Evolutionary conservation across 2,329 filamentous ascomycete species (phyloP), one percentile per base, ranked within the genome.

Genomic region (Claviceps sorghi): DNA sequence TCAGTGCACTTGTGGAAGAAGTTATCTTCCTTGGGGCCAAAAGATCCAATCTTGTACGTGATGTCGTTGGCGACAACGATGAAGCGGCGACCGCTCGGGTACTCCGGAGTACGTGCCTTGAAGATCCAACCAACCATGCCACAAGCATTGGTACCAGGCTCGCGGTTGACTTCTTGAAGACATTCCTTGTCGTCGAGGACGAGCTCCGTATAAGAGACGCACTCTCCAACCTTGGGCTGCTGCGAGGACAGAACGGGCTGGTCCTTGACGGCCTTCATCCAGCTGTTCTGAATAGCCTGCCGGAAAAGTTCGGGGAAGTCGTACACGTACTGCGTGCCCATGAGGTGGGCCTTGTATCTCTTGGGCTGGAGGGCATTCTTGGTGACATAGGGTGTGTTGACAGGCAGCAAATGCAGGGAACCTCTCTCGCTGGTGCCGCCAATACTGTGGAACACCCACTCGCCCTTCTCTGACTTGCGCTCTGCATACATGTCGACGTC

Each of bases 1-100:
- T 98, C 90, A 10, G 93, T 97, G 74, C 93, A 98, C 78, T 97
- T 96, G 78, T 94, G 79, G 82, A 98, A 98, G 81, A 95, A 98
- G 62, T 87, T 85, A 70, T 98, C 93, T 74, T 98, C 93, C 71
- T 85, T 84, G 42, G 93, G 93, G 50, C 93, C 93, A 67, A 98
- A 98, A 2, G 88, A 95, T 64, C 93, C 93, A 67, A 97, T 98
- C 78, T 94, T 94, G 79, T 88, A 97, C 19, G 93, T 98, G 68
- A 98, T 98, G 65, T 98, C 93, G 78, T 98, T 98, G 77, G 93
- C 90, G 57, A 98, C 84, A 58, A 98, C 88, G 66, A 98, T 83
- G 72, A 97, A 96, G 65, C 87, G 87, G 60, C 93, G 82, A 54
- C 93, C 93, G 58, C 81, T 79, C 54, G 93, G 91, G 67, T 98